Conservation (phyloP, 1,284 basidiomycete species). For the Wallemia mellicola region DNA sequence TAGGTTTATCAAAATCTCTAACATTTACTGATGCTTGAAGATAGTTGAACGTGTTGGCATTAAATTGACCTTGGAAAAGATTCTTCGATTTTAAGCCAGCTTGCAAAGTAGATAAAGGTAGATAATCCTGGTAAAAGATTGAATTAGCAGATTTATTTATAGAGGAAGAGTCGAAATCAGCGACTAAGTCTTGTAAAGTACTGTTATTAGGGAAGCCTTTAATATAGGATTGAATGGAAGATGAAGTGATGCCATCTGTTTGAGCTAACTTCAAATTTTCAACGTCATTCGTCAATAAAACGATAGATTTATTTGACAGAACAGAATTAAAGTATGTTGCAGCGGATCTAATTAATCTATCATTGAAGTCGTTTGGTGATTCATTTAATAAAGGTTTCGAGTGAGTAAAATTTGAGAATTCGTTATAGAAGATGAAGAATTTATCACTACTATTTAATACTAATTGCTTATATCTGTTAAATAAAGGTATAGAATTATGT, state of each 20-base stretch:
- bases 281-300: conserved; percentile 67
- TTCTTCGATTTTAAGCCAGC: conserved; percentile 63
- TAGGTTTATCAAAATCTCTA: conserved; percentile 37
- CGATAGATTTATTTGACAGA: conserved; percentile 30
- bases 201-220: conserved; percentile 32
- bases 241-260: conserved; percentile 33
- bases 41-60: conserved; percentile 85
- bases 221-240: conserved; percentile 50
- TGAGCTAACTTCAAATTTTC: conserved; percentile 51
- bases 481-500: conserved; percentile 72
- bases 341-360: conserved; percentile 61
- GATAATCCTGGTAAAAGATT: conserved; percentile 28
- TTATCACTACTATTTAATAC: conserved; percentile 46
- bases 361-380: conserved; percentile 73
- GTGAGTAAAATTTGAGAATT: conserved; percentile 21
- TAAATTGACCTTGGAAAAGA: conserved; percentile 76
- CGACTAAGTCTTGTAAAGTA: too few relatives aligned
- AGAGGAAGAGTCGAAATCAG: conserved; percentile 47
- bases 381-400: neutral
- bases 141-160: conserved; percentile 1
- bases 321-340: conserved; percentile 59
- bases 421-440: conserved; percentile 68
- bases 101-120: conserved; percentile 36
- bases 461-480: conserved; percentile 54
- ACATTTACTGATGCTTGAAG: conserved; percentile 66